phyloP scores from a whole-genome alignment of 169 alveolate species.

The Toxoplasma gondii region DNA sequence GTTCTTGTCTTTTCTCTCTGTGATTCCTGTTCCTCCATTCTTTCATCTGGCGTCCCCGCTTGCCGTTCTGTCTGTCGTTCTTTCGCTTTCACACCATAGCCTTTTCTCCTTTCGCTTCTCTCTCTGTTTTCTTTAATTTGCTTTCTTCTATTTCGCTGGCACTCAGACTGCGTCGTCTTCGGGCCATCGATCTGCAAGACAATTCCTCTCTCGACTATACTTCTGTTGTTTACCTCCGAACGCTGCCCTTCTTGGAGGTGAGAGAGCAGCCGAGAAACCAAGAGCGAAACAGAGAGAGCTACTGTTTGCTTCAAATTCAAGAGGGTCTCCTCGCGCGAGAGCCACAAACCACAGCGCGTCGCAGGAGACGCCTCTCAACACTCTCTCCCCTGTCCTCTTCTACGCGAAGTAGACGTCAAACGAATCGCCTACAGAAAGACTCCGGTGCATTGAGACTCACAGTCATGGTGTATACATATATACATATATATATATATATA shows the following conservation, averaged over 20 bases:
- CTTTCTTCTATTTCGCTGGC: background rate
- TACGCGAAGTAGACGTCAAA: too few relatives aligned
- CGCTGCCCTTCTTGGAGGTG: constrained; percentile 15
- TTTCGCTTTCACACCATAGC: too few relatives aligned
- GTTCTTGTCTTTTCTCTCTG: too few relatives aligned
- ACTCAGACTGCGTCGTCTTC: constrained; percentile 21
- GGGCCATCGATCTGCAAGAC: constrained; percentile 33
- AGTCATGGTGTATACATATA: background rate
- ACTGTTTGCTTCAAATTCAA: background rate
- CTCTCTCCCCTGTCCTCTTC: background rate
- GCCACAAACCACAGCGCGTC: too few relatives aligned
- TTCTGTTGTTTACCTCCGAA: background rate
- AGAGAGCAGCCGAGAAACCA: too few relatives aligned
- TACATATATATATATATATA: background rate
- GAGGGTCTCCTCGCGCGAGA: background rate
- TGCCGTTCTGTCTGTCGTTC: too few relatives aligned
- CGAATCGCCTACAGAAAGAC: too few relatives aligned
- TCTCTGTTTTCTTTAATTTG: background rate
- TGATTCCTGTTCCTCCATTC: too few relatives aligned
- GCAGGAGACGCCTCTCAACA: too few relatives aligned
- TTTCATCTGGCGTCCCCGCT: too few relatives aligned
- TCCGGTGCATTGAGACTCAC: too few relatives aligned
- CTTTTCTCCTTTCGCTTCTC: background rate
- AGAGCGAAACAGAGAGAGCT: too few relatives aligned
- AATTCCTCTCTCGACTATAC: background rate